Base-by-base conservation (phyloP, 805 yeast species). In the Yarrowia keelungensis region DNA sequence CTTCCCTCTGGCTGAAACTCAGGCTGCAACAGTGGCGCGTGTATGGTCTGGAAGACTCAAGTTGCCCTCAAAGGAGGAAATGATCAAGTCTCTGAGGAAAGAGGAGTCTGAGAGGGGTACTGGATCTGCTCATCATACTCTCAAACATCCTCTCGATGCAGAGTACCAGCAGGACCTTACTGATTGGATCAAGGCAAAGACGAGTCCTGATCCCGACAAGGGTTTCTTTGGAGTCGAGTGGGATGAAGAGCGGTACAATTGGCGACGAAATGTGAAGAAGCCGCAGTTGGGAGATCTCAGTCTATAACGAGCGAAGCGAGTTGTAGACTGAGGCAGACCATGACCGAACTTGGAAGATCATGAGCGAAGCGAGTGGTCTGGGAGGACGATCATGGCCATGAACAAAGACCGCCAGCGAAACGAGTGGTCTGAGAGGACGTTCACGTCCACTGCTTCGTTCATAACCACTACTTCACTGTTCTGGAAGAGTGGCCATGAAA, bases 21-120 rank as follows among this genome's bases (percentile, higher is more conserved):
- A 90, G 74, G 91, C 89, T 0, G 81, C 87, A 8, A 83, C 87
- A 74, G 79, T 90, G 39, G 85, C 90, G 2, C 81, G 92, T 69
- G 86, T 87, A 2, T 86, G 89, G 78, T 76, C 85, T 5, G 87
- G 87, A 0, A 80, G 86, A 51, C 75, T 90, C 1, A 12, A 71
- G 15, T 76, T 88, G 14, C 92, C 92, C 1, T 50, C 81, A 0
- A 70, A 72, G 16, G 79, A 78, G 32, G 82, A 79, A n/a, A 88
- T 87, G 86, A 71, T 73, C 45, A 70, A 74, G 43, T 83, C 83
- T 77, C 84, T 83, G 54, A 66, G 73, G 5, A 72, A 79, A 35
- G 77, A 84, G 41, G 75, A 81, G 12, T 78, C 76, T 15, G 71
- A 67, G 8, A 81, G 83, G 69, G 90, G 89, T 8, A 79, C 80